Conservation (phyloP, 1,284 basidiomycete species). For the Sanghuangporus weigelae region DNA sequence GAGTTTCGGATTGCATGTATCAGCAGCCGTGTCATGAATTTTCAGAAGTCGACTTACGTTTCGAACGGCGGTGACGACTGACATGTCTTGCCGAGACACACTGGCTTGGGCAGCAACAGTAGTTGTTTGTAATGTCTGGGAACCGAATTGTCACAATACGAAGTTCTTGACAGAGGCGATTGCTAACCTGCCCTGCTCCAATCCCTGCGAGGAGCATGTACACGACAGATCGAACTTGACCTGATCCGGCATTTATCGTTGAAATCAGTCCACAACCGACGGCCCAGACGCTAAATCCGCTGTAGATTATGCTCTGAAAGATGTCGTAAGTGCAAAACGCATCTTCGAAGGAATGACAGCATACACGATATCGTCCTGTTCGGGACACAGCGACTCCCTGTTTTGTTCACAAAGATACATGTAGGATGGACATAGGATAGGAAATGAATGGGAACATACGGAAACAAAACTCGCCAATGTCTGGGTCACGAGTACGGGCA, state of each 20-base stretch:
- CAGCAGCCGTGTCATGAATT: background rate
- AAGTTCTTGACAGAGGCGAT: background rate
- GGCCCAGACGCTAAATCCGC: constrained; percentile 13
- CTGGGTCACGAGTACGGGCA: constrained; percentile 16
- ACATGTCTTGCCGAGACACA: constrained; percentile 14
- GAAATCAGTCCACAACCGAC: constrained; percentile 17
- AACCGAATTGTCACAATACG: background rate
- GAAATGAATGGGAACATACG: background rate
- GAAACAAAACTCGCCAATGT: constrained; percentile 13
- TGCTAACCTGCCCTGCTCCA: constrained; percentile 15
- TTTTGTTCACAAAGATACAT: too few relatives aligned
- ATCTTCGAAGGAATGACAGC: background rate
- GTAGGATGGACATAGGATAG: too few relatives aligned
- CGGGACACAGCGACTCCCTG: constrained; percentile 10
- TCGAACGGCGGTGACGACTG: constrained; percentile 16
- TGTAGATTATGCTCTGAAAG: constrained; percentile 10
- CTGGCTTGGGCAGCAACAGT: constrained; percentile 17
- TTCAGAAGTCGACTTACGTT: constrained; percentile 5
- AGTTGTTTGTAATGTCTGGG: constrained; percentile 15
- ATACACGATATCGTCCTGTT: constrained; percentile 12
- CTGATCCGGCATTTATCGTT: constrained; percentile 4
- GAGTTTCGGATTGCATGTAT: background rate
- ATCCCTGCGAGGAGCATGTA: constrained; percentile 16
- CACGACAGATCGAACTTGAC: constrained; percentile 1
- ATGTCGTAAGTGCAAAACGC: background rate